These are phyloP conservation scores for Penicillium psychrofluorescens DNA, from an alignment of 495 filamentous ascomycete species.

Conservation along the genomic window DNA sequence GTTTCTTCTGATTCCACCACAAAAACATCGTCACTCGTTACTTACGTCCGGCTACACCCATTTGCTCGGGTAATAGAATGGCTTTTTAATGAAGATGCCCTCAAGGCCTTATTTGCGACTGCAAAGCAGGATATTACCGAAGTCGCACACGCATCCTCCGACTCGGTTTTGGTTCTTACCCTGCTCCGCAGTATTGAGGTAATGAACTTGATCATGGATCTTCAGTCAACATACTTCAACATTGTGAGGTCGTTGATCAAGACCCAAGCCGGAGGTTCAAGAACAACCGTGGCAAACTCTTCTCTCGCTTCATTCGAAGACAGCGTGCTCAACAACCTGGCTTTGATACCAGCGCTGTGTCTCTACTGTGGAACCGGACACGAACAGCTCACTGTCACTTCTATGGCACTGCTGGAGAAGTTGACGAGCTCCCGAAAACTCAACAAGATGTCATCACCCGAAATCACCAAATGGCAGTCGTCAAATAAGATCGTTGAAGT, in stretches of 20 bases:
- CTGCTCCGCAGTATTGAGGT: constrained; percentile 71
- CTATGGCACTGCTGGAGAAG: constrained; percentile 74
- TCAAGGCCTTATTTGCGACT: constrained; percentile 66
- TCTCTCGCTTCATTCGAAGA: constrained; percentile 85
- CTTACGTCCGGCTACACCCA: constrained; percentile 80
- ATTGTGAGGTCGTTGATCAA: constrained; percentile 73
- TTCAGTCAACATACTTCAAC: constrained; percentile 87
- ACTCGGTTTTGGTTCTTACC: constrained; percentile 68
- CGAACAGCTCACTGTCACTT: constrained; percentile 63
- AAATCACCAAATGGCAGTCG: constrained; percentile 45
- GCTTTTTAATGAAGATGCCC: constrained; percentile 89
- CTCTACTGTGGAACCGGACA: constrained; percentile 78
- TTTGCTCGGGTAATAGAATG: constrained; percentile 93
- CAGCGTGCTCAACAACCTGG: constrained; percentile 72
- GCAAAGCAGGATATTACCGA: constrained; percentile 64
- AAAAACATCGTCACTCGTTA: constrained; percentile 58
- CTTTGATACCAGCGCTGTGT: constrained; percentile 68
- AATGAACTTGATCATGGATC: constrained; percentile 68
- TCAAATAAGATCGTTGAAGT: constrained; percentile 73
- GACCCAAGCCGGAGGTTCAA: constrained; percentile 35
- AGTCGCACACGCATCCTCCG: constrained; percentile 55
- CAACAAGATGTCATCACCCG: constrained; percentile 42
- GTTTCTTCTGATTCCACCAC: constrained; percentile 66
- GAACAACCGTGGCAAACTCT: constrained; percentile 54
- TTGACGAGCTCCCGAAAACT: constrained; percentile 76